Evolutionary conservation across 148 eudicot genomes (phyloP), one percentile per base, ranked within the genome.

Genomic region (Camellia lanceoleosa): DNA sequence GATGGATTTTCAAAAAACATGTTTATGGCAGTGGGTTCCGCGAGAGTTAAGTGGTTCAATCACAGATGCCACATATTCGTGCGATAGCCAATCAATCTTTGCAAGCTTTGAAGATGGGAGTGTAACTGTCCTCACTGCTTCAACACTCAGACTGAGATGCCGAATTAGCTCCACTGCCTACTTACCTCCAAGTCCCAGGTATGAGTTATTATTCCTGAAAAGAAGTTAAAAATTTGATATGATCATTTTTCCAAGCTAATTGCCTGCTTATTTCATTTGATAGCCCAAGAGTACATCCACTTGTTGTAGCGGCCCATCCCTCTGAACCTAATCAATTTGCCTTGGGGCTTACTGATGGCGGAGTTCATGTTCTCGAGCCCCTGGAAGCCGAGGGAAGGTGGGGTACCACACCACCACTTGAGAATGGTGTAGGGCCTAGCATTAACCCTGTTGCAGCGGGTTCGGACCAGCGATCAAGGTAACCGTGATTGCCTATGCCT

Each of bases 331-430:
- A 83, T 54, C 98, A 94, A 79, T 84, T 92, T 81, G 92, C 98
- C 1, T 60, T 94, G 42, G 98, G 97, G 55, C 93, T 94, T 15
- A 86, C 89, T 10, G 93, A 94, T 79, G 97, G 97, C 18, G 87
- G 90, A 18, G 93, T 92, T 19, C 84, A 88, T 44, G 88, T 94
- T 41, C 79, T 94, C 3, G 94, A 94, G 83, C 98, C 98, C 6
- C 77, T 85, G 11, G 92, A 91, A 84, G 79, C 87, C 10, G 98
- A 89, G 64, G 94, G 88, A 30, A 85, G 84, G 68, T 94, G 98
- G 97, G 97, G 93, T 11, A 79, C 75, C 2, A 43, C 63, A 10
- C 89, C 91, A 65, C 87, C 88, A 0, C 59, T 77, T 30, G 92
- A 89, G 20, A 88, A 86, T n/a, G 87, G 86, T 15, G 84, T 76